Evolutionary conservation across 345 rosid species (phyloP), one percentile per base, ranked within the genome.

Genomic region (Mallotus nudiflorus): DNA sequence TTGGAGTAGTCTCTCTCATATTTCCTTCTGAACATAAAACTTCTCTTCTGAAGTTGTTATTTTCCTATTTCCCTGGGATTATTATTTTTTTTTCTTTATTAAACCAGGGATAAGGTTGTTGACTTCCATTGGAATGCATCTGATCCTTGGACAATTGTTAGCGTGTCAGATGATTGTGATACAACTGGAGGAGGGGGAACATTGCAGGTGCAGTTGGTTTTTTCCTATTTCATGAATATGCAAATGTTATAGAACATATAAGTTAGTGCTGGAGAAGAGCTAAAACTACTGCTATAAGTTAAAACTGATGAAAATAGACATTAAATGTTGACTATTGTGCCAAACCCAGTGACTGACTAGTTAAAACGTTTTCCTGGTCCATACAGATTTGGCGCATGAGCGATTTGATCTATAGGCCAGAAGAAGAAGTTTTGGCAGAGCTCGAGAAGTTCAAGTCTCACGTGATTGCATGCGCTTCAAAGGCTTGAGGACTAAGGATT

Each of bases 121-220:
- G 98, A 94, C 77, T 91, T 91, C 78, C 98, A 94, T 78, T 94
- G 93, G 97, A 90, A 91, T 70, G 62, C 88, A 11, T 75, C 85
- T 22, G 97, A 94, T 78, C 97, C 98, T 15, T 94, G 98, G 98
- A 94, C 97, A 7, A 69, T 94, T 74, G 97, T 91, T 27, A 94
- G 97, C 68, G 98, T 94, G 18, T 94, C 98, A 14, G 98, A 94
- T 82, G 98, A 94, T 82, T 94, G 98, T 78, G 97, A 90, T 37
- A 78, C 87, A 24, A 89, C 91, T 18, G 97, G 97, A 57, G 98
- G 97, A 67, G 98, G 98, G 4, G 97, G 98, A 27, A 94, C 98
- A 50, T 76, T 94, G 72, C 97, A 94, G 98, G 98, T 89, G 80
- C 48, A 22, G 1, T 31, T 70, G 27, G 44, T 51, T 64, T 35